Percentiles rank a stretch among this genome's conserved stretches.
These are phyloP conservation scores for Phytopythium vexans DNA, from an alignment of 352 stramenopile genomes.

Conservation along the genomic window DNA sequence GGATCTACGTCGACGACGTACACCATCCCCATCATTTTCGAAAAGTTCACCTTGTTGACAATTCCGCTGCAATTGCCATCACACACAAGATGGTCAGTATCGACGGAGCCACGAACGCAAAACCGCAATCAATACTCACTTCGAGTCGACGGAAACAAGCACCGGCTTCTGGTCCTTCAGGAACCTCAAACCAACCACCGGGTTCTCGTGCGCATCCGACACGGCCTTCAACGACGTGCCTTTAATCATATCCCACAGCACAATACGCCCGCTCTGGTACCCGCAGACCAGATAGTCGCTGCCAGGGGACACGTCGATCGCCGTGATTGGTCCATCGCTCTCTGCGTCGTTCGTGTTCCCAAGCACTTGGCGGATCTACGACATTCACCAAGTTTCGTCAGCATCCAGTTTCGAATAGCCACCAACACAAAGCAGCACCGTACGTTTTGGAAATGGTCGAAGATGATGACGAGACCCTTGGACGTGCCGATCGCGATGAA, in stretches of 20 bases:
- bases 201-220: slow-evolving; percentile 87
- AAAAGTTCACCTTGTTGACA: slow-evolving; percentile 94
- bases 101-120: neutral
- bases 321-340: slow-evolving; percentile 77
- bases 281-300: slow-evolving; percentile 91
- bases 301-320: slow-evolving; percentile 85
- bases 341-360: slow-evolving; percentile 78
- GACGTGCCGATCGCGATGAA: slow-evolving; percentile 97
- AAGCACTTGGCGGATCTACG: slow-evolving; percentile 83
- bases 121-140: slow-evolving; percentile 42
- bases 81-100: slow-evolving; percentile 21
- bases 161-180: slow-evolving; percentile 86
- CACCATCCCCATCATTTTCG: slow-evolving; percentile 93
- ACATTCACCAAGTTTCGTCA: neutral
- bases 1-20: slow-evolving; percentile 94
- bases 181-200: slow-evolving; percentile 83
- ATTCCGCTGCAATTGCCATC: slow-evolving; percentile 67
- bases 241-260: slow-evolving; percentile 97
- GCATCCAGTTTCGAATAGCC: neutral
- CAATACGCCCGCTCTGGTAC: slow-evolving; percentile 91
- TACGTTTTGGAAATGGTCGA: slow-evolving; percentile 96
- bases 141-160: slow-evolving; percentile 79
- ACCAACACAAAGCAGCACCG: slow-evolving; percentile 9
- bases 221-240: slow-evolving; percentile 89
- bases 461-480: slow-evolving; percentile 92